Conservation (phyloP, 2,329 filamentous ascomycete species). For the Neospermospora avenae region DNA sequence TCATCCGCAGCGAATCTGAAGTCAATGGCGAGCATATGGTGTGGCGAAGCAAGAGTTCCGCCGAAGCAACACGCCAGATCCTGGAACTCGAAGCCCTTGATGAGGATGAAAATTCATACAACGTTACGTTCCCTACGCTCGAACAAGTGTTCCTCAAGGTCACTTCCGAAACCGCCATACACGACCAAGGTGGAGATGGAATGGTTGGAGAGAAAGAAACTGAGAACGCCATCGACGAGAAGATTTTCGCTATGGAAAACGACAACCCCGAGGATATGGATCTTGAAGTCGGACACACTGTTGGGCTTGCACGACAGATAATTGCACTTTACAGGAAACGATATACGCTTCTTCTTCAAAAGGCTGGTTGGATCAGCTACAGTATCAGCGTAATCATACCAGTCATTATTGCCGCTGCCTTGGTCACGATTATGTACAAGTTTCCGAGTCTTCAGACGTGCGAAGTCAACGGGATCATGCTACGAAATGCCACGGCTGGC, state of each 20-base stretch:
- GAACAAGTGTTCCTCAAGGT: constrained; percentile 67
- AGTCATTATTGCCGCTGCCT: constrained; percentile 52
- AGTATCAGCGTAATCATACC: constrained; percentile 56
- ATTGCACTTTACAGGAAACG: constrained; percentile 59
- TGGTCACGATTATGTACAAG: constrained; percentile 43
- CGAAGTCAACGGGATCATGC: constrained; percentile 12
- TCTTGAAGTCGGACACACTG: constrained; percentile 51
- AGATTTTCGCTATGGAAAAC: constrained; percentile 25
- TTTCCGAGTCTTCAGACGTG: constrained; percentile 26
- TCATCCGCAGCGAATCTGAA: constrained; percentile 23
- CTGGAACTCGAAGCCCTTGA: constrained; percentile 49
- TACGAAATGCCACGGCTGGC: constrained; percentile 15
- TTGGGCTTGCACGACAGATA: constrained; percentile 53
- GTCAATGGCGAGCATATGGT: constrained; percentile 15
- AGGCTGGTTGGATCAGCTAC: constrained; percentile 52
- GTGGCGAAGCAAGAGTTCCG: constrained; percentile 42
- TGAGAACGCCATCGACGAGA: constrained; percentile 21
- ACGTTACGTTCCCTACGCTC: constrained; percentile 60
- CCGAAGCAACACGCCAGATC: constrained; percentile 53
- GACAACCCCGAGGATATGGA: constrained; percentile 29
- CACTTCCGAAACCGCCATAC: constrained; percentile 49
- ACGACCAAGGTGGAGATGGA: constrained; percentile 26
- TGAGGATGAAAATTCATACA: constrained; percentile 49
- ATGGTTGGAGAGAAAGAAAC: constrained; percentile 23
- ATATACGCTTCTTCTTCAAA: constrained; percentile 54